Conservation (phyloP, 805 yeast genomes). For the Candida ipomoeae region DNA sequence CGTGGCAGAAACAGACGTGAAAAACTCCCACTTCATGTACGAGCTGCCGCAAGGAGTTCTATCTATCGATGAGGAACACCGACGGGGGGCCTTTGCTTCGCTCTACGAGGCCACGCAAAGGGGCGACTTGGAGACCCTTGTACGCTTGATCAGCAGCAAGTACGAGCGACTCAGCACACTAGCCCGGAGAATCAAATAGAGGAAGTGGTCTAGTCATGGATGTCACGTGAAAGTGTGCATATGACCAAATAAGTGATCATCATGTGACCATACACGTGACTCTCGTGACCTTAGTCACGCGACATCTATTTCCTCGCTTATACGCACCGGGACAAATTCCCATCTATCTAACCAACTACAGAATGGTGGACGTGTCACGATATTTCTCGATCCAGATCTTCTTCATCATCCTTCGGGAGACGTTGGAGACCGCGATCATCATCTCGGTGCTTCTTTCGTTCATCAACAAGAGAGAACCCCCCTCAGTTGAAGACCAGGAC, state of each 20-base stretch:
- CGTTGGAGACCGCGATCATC: constrained; percentile 72
- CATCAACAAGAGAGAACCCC: constrained; percentile 45
- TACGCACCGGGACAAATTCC: background rate
- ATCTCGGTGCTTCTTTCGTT: constrained; percentile 71
- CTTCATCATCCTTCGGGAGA: constrained; percentile 68
- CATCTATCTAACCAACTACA: background rate
- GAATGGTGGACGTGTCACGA: constrained; percentile 16
- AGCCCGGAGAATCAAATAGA: constrained; percentile 6
- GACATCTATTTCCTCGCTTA: background rate
- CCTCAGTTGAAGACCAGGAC: background rate
- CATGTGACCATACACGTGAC: background rate
- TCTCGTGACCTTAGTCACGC: background rate
- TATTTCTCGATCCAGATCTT: constrained; percentile 70
- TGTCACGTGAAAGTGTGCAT: too few relatives aligned
- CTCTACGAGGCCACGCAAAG: constrained; percentile 15
- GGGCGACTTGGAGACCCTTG: constrained; percentile 7
- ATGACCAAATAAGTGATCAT: too few relatives aligned
- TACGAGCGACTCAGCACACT: constrained; percentile 16
- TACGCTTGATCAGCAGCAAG: constrained; percentile 8
- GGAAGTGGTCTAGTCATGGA: background rate
- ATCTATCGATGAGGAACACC: background rate
- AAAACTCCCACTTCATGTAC: constrained; percentile 14
- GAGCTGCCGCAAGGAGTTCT: constrained; percentile 7
- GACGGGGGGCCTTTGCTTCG: constrained; percentile 15
- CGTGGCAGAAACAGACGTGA: constrained; percentile 2